phyloP scores from a whole-genome alignment of 1,284 basidiomycete species.

The Trichosporon ovoides region DNA sequence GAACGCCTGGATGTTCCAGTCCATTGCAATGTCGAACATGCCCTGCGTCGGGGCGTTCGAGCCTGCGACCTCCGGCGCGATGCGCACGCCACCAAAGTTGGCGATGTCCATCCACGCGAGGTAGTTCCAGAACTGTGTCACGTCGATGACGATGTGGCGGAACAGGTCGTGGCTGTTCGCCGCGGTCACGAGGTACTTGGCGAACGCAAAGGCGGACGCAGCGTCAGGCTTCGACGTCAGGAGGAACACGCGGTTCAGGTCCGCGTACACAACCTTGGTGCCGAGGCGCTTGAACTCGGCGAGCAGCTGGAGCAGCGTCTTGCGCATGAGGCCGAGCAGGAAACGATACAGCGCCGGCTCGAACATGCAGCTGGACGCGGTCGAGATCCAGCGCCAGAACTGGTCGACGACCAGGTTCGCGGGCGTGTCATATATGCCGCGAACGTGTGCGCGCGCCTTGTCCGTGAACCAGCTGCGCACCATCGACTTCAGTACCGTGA shows the following conservation, averaged over 20 bases:
- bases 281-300: slow-evolving; percentile 96
- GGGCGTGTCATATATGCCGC: slow-evolving; percentile 45
- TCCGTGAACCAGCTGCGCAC: slow-evolving; percentile 91
- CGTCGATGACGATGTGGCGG: slow-evolving; percentile 82
- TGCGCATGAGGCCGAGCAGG: slow-evolving; percentile 92
- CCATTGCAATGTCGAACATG: slow-evolving; percentile 64
- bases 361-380: slow-evolving; percentile 76
- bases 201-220: slow-evolving; percentile 90
- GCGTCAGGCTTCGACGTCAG: slow-evolving; percentile 90
- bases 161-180: slow-evolving; percentile 94
- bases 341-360: slow-evolving; percentile 93
- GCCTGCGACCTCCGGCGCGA: slow-evolving; percentile 54
- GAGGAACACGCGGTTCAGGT: slow-evolving; percentile 83
- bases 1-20: slow-evolving; percentile 92
- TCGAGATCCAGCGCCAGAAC: slow-evolving; percentile 97
- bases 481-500: slow-evolving; percentile 79
- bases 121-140: slow-evolving; percentile 90
- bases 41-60: slow-evolving; percentile 25
- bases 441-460: slow-evolving; percentile 57
- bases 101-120: slow-evolving; percentile 93
- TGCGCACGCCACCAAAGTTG: slow-evolving; percentile 87
- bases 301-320: slow-evolving; percentile 93
- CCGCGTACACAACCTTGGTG: slow-evolving; percentile 89
- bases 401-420: slow-evolving; percentile 63
- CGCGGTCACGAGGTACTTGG: slow-evolving; percentile 87